Percentiles rank a stretch among this genome's conserved stretches.
Evolutionary conservation across 805 yeast genomes (phyloP).

Genomic region (Candida nitratophila): DNA sequence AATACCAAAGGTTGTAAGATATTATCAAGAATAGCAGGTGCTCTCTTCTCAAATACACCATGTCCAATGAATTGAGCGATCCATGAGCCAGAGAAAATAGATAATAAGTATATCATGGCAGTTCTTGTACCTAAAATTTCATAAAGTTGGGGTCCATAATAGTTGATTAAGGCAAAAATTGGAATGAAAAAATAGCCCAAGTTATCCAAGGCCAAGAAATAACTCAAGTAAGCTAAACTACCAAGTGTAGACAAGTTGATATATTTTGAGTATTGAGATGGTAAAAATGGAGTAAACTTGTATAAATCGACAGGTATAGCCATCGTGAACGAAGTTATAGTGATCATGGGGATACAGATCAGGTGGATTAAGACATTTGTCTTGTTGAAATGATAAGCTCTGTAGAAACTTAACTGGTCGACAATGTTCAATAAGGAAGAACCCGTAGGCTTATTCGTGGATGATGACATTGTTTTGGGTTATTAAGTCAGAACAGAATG

Average conservation of each 20-base stretch:
- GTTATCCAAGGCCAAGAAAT: conserved; percentile 54
- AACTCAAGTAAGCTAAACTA: conserved; percentile 43
- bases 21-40: conserved; percentile 85
- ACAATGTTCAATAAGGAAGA: conserved; percentile 26
- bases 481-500: no score
- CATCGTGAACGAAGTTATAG: conserved; percentile 45
- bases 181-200: conserved; percentile 39
- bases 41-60: conserved; percentile 67
- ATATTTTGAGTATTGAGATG: conserved; percentile 6
- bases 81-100: conserved; percentile 59
- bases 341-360: conserved; percentile 72
- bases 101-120: conserved; percentile 25
- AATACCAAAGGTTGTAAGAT: conserved; percentile 77
- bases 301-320: conserved; percentile 21
- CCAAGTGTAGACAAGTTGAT: conserved; percentile 41
- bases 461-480: no score
- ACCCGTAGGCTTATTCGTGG: neutral
- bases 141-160: conserved; percentile 12
- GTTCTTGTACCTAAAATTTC: conserved; percentile 9
- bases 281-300: conserved; percentile 8
- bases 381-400: conserved; percentile 32
- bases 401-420: conserved; percentile 56
- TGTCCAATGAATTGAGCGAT: conserved; percentile 83
- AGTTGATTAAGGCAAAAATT: conserved; percentile 24
- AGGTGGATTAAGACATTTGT: conserved; percentile 72